Evolutionary conservation across 2,329 filamentous ascomycete genomes (phyloP).

Genomic region (Stylonectria norvegica): DNA sequence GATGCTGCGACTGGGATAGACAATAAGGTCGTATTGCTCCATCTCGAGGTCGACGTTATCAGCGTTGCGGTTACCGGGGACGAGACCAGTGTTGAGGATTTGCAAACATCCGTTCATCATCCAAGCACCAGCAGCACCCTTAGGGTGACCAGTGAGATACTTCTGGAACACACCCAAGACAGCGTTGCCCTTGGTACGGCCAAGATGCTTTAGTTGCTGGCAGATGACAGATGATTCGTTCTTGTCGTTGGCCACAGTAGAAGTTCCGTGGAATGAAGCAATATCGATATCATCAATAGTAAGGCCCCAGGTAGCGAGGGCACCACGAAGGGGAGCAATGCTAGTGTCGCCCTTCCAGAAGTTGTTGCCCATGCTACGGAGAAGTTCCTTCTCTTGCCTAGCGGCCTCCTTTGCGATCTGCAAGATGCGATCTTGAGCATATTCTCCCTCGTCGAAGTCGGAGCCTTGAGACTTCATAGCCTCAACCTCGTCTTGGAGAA

Average conservation of each 20-base stretch:
- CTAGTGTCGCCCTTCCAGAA: conserved; percentile 97
- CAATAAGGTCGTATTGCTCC: conserved; percentile 97
- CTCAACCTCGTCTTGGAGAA: conserved; percentile 85
- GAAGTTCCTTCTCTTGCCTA: conserved; percentile 88
- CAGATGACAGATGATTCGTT: conserved; percentile 98
- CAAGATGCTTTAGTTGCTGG: conserved; percentile 91
- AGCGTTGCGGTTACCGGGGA: conserved; percentile 95
- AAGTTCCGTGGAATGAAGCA: conserved; percentile 98
- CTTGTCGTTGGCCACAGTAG: conserved; percentile 98
- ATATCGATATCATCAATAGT: conserved; percentile 94
- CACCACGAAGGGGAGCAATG: conserved; percentile 93
- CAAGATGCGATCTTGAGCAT: conserved; percentile 75
- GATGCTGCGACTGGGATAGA: conserved; percentile 91
- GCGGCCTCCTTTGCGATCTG: conserved; percentile 85
- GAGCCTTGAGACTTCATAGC: conserved; percentile 80
- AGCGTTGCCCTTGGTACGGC: conserved; percentile 93
- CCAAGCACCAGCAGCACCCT: conserved; percentile 98
- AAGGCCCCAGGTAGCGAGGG: conserved; percentile 94
- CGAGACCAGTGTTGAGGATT: conserved; percentile 87
- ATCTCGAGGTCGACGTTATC: conserved; percentile 96
- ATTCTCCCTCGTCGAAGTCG: conserved; percentile 77
- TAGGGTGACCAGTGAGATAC: conserved; percentile 96
- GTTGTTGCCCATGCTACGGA: conserved; percentile 91
- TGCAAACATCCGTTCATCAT: conserved; percentile 99
- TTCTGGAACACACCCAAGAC: conserved; percentile 98